Percentiles rank a stretch among this genome's conserved stretches.
phyloP scores from a whole-genome alignment of 1,284 basidiomycete genomes.

The Ganoderma meredithae region DNA sequence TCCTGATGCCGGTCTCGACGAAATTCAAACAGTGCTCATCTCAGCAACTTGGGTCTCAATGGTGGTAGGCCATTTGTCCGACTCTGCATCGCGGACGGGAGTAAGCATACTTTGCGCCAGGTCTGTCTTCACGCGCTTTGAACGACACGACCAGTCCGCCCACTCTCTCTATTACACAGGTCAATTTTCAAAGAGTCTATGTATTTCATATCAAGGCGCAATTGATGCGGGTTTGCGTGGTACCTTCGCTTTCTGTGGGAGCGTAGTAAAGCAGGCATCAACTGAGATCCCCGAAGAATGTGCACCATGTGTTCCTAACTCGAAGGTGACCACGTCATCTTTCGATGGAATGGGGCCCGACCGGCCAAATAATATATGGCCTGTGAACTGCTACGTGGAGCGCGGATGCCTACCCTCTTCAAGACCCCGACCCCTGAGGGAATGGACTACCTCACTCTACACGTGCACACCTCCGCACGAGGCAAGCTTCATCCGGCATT shows the following conservation, averaged over 20 bases:
- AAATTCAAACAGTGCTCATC: background rate
- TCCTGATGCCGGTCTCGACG: background rate
- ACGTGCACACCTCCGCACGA: background rate
- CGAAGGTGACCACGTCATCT: background rate
- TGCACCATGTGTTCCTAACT: background rate
- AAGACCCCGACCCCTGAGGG: background rate
- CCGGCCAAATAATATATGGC: no score
- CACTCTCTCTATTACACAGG: no score
- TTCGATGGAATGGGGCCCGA: background rate
- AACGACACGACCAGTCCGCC: no score
- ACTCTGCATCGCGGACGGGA: no score
- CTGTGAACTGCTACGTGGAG: background rate
- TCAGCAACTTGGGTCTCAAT: no score
- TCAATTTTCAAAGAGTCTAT: no score
- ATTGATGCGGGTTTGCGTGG: no score
- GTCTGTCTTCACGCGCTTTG: no score
- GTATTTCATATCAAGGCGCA: no score
- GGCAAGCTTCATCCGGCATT: background rate
- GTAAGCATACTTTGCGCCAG: no score
- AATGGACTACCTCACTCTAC: background rate
- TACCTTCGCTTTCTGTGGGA: background rate
- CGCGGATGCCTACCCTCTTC: background rate
- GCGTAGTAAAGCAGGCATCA: background rate
- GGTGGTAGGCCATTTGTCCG: no score
- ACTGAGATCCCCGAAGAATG: background rate